Evolutionary conservation across 768 basidiomycete genomes (phyloP).

Genomic region (Serendipita indica): DNA sequence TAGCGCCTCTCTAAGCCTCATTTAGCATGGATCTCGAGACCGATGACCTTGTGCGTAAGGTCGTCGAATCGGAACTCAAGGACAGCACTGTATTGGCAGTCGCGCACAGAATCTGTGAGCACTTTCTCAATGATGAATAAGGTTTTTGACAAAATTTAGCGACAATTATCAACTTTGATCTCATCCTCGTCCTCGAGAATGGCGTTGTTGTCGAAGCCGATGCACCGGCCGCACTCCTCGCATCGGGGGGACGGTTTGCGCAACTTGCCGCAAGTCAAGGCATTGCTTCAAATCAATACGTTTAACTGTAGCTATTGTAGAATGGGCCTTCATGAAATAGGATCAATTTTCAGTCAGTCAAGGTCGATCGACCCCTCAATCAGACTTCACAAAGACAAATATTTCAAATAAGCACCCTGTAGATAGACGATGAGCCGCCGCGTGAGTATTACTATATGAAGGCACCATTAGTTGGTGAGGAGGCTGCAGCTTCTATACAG

Average conservation of each 20-base stretch:
- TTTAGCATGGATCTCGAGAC: constrained; percentile 10
- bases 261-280: constrained; percentile 9
- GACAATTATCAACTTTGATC: constrained; percentile 10
- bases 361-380: too few species aligned
- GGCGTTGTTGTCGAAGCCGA: constrained; percentile 9
- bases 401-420: too few species aligned
- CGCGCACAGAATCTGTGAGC: constrained; percentile 11
- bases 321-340: too few species aligned
- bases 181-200: constrained; percentile 5
- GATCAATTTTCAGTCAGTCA: too few species aligned
- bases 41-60: neutral
- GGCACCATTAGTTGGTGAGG: too few species aligned
- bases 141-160: neutral
- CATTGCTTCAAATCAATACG: too few species aligned
- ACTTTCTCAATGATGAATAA: neutral
- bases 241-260: neutral
- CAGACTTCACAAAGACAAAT: too few species aligned
- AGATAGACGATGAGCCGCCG: too few species aligned
- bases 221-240: neutral
- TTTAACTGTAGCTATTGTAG: too few species aligned
- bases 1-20: neutral
- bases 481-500: too few species aligned
- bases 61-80: neutral
- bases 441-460: too few species aligned
- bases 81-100: constrained; percentile 9